Conservation (phyloP, 2,329 filamentous ascomycete species). For the Fusarium sp. region DNA sequence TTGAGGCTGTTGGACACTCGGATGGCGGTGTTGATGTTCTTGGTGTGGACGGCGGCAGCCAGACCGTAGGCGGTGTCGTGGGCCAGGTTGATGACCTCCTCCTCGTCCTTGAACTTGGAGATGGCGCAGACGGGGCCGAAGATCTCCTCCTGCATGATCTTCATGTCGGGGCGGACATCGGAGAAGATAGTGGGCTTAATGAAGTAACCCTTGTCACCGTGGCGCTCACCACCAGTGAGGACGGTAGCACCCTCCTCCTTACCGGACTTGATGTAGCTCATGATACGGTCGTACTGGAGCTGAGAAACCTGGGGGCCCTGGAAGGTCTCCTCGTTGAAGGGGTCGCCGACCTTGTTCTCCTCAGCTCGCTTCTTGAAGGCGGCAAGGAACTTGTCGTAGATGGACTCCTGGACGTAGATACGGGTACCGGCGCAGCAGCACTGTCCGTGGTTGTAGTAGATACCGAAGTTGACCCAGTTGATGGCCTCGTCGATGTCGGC, state of each 20-base stretch:
- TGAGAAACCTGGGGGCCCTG: conserved; percentile 89
- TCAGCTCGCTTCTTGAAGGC: conserved; percentile 82
- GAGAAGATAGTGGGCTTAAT: conserved; percentile 93
- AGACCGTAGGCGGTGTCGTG: conserved; percentile 86
- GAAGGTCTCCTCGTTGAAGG: conserved; percentile 83
- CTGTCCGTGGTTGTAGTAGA: conserved; percentile 75
- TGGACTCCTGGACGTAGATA: conserved; percentile 86
- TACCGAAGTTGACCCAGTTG: conserved; percentile 80
- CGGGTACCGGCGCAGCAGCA: conserved; percentile 82
- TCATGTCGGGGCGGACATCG: conserved; percentile 85
- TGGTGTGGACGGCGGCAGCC: conserved; percentile 86
- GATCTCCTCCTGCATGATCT: conserved; percentile 93
- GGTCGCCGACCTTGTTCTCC: conserved; percentile 85
- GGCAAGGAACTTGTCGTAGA: conserved; percentile 88
- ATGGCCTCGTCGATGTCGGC: conserved; percentile 82
- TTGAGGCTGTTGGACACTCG: conserved; percentile 80
- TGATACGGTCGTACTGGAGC: conserved; percentile 89
- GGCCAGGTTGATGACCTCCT: conserved; percentile 79
- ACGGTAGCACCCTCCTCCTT: conserved; percentile 71
- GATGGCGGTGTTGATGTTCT: conserved; percentile 83
- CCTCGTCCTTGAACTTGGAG: conserved; percentile 86
- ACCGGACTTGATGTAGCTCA: conserved; percentile 80
- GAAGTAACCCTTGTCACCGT: conserved; percentile 86
- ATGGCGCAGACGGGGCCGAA: conserved; percentile 90
- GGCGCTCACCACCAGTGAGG: conserved; percentile 64